phyloP scores from a whole-genome alignment of 225 moss, liverwort and hornwort genomes.

The Asterella californica region DNA sequence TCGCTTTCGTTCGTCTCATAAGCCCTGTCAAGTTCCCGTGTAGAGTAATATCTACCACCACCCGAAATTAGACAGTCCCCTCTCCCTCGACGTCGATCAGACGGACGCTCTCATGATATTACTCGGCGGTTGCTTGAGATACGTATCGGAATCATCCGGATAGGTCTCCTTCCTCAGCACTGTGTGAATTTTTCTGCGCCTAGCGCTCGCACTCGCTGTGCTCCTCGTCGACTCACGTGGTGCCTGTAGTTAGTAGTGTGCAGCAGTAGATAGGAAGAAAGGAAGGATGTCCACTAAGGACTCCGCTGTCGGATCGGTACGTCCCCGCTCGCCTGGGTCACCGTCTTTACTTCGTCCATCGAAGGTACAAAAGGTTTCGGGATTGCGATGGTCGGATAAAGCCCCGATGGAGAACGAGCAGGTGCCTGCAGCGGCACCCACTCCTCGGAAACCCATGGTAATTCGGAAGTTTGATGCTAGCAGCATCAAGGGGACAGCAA shows the following conservation, averaged over 20 bases:
- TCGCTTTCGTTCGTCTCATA: neutral
- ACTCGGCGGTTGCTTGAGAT: neutral
- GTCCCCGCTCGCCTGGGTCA: constrained; percentile 7
- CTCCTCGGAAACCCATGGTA: constrained; percentile 9
- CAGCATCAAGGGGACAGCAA: constrained; percentile 1
- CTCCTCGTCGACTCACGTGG: neutral
- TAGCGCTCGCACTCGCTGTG: neutral
- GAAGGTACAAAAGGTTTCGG: constrained; percentile 14
- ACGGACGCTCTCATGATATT: neutral
- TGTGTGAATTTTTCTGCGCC: neutral
- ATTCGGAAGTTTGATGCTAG: constrained; percentile 1
- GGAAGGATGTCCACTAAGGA: neutral
- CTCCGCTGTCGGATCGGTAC: neutral
- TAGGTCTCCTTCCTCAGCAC: neutral
- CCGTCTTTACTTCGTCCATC: neutral
- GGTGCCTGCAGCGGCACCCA: neutral
- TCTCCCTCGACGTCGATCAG: neutral
- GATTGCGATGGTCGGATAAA: constrained; percentile 11
- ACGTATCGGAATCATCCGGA: neutral
- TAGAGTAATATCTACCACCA: neutral
- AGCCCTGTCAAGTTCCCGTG: neutral
- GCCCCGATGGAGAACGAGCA: neutral
- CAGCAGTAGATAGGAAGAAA: neutral
- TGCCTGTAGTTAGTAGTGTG: neutral
- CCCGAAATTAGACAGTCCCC: too few species aligned